These are phyloP conservation scores for Paradendryphiella salina DNA, from an alignment of 2,329 filamentous ascomycete species.

Conservation along the genomic window DNA sequence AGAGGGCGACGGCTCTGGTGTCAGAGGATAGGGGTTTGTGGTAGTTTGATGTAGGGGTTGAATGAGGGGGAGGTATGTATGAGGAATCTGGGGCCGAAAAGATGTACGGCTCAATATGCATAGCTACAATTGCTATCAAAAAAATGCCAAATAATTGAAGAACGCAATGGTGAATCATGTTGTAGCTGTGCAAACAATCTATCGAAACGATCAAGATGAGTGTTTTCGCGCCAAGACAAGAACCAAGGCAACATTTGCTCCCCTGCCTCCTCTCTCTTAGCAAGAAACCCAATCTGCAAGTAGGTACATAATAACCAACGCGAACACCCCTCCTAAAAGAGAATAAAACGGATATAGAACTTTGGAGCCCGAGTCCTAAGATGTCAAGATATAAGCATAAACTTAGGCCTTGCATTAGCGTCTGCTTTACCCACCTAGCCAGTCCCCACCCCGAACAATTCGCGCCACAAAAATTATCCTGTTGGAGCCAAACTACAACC, in stretches of 20 bases:
- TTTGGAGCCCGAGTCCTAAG: not conserved
- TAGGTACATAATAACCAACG: too few relatives aligned
- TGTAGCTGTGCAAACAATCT: too few relatives aligned
- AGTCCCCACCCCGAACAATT: constrained; percentile 11
- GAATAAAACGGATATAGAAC: not conserved
- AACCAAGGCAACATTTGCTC: too few relatives aligned
- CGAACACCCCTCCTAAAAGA: too few relatives aligned
- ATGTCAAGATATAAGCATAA: constrained; percentile 19
- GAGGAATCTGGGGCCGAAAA: not conserved
- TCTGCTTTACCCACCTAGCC: not conserved
- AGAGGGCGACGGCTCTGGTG: constrained; percentile 26
- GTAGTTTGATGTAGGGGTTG: not conserved
- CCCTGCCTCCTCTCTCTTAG: too few relatives aligned
- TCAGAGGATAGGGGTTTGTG: constrained; percentile 19
- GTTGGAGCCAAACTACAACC: not conserved
- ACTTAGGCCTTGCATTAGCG: constrained; percentile 20
- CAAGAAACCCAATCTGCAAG: too few relatives aligned
- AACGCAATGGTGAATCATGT: too few relatives aligned
- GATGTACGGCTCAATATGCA: too few relatives aligned
- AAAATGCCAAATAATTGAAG: too few relatives aligned
- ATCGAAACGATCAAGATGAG: too few relatives aligned
- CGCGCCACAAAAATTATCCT: constrained; percentile 10
- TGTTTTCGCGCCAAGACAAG: too few relatives aligned
- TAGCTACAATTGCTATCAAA: too few relatives aligned
- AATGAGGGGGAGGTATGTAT: not conserved